Conservation (phyloP, 768 basidiomycete species). For the Lentinus tigrinus region DNA sequence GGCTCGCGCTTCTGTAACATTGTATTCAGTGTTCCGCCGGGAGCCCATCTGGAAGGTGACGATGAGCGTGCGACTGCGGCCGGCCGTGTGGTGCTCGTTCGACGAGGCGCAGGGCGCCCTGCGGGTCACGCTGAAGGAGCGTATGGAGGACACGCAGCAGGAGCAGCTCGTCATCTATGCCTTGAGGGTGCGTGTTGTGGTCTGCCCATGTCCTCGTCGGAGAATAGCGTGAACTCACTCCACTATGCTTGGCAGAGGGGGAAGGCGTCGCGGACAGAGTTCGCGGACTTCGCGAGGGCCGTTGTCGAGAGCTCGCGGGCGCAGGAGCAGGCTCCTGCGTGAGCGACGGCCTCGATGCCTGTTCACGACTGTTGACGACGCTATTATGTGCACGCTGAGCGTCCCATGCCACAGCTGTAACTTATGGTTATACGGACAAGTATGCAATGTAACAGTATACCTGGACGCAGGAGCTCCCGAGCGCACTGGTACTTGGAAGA, state of each 20-base stretch:
- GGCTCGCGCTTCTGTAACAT: background rate
- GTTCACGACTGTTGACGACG: background rate
- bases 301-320: constrained; percentile 11
- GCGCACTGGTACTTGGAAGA: no score
- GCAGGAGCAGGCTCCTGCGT: background rate
- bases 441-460: no score
- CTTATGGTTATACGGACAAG: background rate
- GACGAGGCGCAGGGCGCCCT: constrained; percentile 54
- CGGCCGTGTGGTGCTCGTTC: constrained; percentile 57
- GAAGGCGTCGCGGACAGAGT: constrained; percentile 24
- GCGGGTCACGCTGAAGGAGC: constrained; percentile 55
- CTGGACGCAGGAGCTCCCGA: no score
- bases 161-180: constrained; percentile 60
- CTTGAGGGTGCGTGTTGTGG: constrained; percentile 47
- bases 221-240: background rate
- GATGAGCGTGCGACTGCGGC: constrained; percentile 59
- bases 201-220: background rate
- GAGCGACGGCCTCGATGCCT: background rate
- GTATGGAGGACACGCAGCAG: constrained; percentile 28
- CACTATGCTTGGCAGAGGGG: constrained; percentile 22
- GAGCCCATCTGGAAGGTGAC: constrained; percentile 71
- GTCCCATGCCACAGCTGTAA: background rate
- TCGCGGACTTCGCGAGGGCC: constrained; percentile 24
- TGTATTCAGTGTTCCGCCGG: constrained; percentile 61
- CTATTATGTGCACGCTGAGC: background rate